Evolutionary conservation across 2,329 filamentous ascomycete species (phyloP), one percentile per base, ranked within the genome.

Genomic region (Pyrenochaeta sp.): DNA sequence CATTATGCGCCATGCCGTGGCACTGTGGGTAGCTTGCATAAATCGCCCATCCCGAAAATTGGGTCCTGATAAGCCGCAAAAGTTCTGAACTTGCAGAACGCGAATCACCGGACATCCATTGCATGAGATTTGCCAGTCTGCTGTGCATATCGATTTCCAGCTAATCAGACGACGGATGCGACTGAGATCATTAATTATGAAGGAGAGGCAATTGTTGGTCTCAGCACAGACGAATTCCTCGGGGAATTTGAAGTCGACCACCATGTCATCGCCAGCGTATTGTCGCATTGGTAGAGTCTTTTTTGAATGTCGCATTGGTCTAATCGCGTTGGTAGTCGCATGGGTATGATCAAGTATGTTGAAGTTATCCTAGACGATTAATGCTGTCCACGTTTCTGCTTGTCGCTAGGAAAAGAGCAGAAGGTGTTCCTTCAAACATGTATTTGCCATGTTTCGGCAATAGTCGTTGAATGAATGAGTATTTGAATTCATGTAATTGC

Each of bases 351-450:
- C 13, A 39, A n/a, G 22, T 12, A 44, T 12, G 40, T 44, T 9
- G 25, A 12, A 25, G 7, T 27, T 24, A 5, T 25, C 9, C 40
- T 44, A 12, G 40, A 25, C 2, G 9, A 27, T 25, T 28, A 44
- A 15, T 44, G 2, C 3, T 44, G 9, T 50, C 36, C 9, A 48
- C 48, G 49, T 58, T 44, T 61, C 61, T 63, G 39, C 56, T 67
- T 65, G 62, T 63, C 61, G 66, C 66, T 45, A 61, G 50, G 65
- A 58, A 44, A 58, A 36, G 34, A 56, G 52, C 50, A 58, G 52
- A 57, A 47, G 39, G 49, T 28, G 22, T 22, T 52, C 36, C 36
- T 59, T 63, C 59, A 64, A 46, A 56, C 45, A 54, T 48, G 34
- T 32, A 22, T 39, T 27, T 46, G 40, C 51, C 45, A 44, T 30